Conservation (phyloP, 2,329 filamentous ascomycete species). For the Lasiodiplodia sp. region DNA sequence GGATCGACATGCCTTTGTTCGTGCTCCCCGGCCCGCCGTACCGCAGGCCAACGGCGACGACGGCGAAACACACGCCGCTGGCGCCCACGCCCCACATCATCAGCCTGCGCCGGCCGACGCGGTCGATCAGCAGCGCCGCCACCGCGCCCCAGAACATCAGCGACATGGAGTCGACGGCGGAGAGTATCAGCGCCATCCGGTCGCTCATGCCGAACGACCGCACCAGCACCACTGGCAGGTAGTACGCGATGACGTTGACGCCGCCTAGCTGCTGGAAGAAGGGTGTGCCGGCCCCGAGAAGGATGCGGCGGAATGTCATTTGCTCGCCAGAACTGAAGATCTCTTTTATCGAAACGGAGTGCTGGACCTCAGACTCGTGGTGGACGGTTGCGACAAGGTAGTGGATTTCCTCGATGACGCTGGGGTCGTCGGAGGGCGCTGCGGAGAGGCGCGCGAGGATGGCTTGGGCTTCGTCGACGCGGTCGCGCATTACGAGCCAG, state of each 20-base stretch:
- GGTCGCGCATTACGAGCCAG: not conserved
- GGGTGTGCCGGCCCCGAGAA: not conserved
- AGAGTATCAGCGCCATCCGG: not conserved
- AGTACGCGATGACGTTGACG: not conserved
- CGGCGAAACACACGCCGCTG: not conserved
- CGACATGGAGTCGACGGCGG: not conserved
- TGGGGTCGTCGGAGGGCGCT: no score
- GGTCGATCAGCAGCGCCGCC: not conserved
- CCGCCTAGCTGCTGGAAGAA: not conserved
- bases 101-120: not conserved
- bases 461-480: not conserved
- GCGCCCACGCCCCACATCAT: not conserved
- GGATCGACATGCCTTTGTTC: not conserved
- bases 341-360: no score
- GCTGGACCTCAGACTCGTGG: no score
- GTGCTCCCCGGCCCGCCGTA: not conserved
- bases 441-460: not conserved
- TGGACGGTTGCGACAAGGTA: no score
- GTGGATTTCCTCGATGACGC: no score
- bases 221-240: not conserved
- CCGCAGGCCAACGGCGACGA: not conserved
- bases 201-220: not conserved
- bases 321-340: not conserved
- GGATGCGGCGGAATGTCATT: not conserved
- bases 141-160: not conserved